Evolutionary conservation across 257 asterid genomes (phyloP).

Genomic region (Solanum medicagineum): DNA sequence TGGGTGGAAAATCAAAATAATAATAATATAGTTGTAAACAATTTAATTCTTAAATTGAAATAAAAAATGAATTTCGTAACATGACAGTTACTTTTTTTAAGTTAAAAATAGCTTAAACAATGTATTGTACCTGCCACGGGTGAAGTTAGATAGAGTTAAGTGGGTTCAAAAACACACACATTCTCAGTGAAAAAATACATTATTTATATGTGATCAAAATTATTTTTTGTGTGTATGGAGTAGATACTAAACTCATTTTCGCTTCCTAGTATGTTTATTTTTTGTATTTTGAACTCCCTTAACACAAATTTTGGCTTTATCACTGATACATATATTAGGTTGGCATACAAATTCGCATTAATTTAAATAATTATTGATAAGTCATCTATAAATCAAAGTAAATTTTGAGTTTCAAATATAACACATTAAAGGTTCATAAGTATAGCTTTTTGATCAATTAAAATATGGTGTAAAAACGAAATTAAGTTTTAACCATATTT

Average conservation of each 20-base stretch:
- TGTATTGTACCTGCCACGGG: neutral
- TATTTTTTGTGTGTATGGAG: no score
- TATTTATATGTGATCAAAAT: no score
- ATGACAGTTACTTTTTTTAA: neutral
- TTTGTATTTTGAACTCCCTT: no score
- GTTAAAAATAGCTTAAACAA: neutral
- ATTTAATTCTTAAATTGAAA: neutral
- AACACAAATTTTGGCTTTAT: rapidly evolving
- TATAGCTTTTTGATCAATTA: neutral
- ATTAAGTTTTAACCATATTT: neutral
- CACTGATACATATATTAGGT: neutral
- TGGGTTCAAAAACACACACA: no score
- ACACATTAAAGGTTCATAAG: neutral
- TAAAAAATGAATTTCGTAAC: neutral
- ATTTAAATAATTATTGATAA: neutral
- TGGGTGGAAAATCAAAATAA: no score
- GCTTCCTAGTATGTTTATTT: no score
- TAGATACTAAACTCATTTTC: no score
- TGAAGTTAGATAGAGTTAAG: no score
- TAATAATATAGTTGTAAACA: neutral
- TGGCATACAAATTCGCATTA: neutral
- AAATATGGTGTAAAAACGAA: neutral
- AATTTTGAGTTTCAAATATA: neutral
- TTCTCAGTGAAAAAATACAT: no score
- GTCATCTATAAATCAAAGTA: neutral